These are phyloP conservation scores for Golubevia pallescens DNA, from an alignment of 1,284 basidiomycete genomes.

Conservation along the genomic window DNA sequence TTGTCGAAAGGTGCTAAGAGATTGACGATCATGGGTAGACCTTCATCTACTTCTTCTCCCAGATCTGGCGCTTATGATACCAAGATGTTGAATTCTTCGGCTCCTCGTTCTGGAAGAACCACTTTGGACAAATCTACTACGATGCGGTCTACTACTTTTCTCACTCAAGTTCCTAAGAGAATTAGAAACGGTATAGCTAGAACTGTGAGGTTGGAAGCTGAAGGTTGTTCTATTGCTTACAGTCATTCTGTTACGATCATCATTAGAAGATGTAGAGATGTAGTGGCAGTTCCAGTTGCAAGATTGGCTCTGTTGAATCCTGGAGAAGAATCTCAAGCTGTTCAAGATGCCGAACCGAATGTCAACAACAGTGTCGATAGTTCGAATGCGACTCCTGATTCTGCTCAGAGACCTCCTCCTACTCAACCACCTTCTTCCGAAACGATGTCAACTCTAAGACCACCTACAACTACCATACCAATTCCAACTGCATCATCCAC, in stretches of 20 bases:
- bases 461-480: too few species aligned
- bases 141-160: neutral
- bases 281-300: conserved; percentile 58
- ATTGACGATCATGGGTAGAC: neutral
- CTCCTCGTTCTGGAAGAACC: neutral
- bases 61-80: neutral
- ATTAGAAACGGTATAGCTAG: neutral
- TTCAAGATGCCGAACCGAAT: conserved; percentile 1
- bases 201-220: neutral
- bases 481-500: neutral
- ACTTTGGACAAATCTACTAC: neutral
- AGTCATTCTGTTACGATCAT: conserved; percentile 40
- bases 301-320: conserved; percentile 37
- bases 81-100: neutral
- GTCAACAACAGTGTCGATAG: too few species aligned
- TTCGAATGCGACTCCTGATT: neutral
- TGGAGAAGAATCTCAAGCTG: conserved; percentile 8
- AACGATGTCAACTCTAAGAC: neutral
- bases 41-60: neutral
- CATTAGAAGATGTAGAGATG: conserved; percentile 46
- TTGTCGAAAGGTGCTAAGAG: neutral
- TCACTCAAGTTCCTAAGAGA: neutral
- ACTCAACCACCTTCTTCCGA: neutral
- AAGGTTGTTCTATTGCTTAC: neutral
- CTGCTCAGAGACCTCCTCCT: neutral